phyloP scores from a whole-genome alignment of 768 basidiomycete genomes.

The Pholiota microspora region DNA sequence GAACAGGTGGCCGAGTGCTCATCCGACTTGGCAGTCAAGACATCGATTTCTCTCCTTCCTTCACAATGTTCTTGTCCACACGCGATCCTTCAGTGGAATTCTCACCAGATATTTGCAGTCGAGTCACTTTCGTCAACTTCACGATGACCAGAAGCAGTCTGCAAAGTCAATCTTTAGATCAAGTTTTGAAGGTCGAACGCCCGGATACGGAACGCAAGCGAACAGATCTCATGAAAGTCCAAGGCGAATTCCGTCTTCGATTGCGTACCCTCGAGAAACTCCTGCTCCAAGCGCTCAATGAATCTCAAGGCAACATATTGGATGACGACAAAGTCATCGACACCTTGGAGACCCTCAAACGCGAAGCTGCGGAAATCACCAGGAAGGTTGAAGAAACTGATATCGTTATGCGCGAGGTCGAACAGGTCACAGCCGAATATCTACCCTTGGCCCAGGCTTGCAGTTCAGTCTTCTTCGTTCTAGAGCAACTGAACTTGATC shows the following conservation, averaged over 20 bases:
- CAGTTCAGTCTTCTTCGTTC: slow-evolving; percentile 94
- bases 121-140: slow-evolving; percentile 94
- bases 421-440: slow-evolving; percentile 93
- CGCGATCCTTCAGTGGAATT: slow-evolving; percentile 97
- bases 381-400: slow-evolving; percentile 97
- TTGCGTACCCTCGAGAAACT: slow-evolving; percentile 91
- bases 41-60: slow-evolving; percentile 99
- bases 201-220: slow-evolving; percentile 95
- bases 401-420: slow-evolving; percentile 92
- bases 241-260: slow-evolving; percentile 95
- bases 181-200: slow-evolving; percentile 94
- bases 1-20: slow-evolving; percentile 95
- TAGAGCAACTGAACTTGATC: slow-evolving; percentile 91
- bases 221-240: slow-evolving; percentile 96
- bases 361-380: slow-evolving; percentile 94
- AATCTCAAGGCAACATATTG: slow-evolving; percentile 94
- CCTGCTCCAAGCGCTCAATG: slow-evolving; percentile 91
- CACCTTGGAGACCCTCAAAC: slow-evolving; percentile 92
- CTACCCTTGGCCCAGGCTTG: slow-evolving; percentile 93
- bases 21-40: slow-evolving; percentile 97
- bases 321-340: slow-evolving; percentile 99
- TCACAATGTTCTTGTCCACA: slow-evolving; percentile 99
- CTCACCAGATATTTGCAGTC: slow-evolving; percentile 97
- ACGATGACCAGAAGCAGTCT: slow-evolving; percentile 99
- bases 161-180: slow-evolving; percentile 96